A percentile compares a stretch with the other conserved stretches of the same genome.
These are phyloP conservation scores for Teunomyces pallodes DNA, from an alignment of 805 yeast species.

Conservation along the genomic window DNA sequence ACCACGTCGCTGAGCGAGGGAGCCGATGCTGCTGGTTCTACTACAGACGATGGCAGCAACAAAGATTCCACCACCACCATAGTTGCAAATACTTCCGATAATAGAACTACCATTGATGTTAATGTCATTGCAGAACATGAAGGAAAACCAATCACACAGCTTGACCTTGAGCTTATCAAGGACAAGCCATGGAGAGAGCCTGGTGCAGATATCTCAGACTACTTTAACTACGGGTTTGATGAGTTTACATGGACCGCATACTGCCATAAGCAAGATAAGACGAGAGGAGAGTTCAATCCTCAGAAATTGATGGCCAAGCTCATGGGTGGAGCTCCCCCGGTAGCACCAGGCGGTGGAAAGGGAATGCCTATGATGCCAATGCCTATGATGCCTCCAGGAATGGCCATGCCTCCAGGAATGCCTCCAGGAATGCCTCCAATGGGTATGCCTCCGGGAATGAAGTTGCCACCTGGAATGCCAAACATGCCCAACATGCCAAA, in stretches of 20 bases:
- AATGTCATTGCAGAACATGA: constrained; percentile 70
- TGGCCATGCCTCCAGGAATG: constrained; percentile 12
- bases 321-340: constrained; percentile 36
- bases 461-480: constrained; percentile 14
- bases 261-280: constrained; percentile 79
- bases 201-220: constrained; percentile 92
- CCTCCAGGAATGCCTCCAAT: constrained; percentile 14
- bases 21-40: constrained; percentile 30
- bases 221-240: constrained; percentile 94
- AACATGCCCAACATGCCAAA: constrained; percentile 18
- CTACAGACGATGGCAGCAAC: constrained; percentile 19
- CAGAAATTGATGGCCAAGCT: constrained; percentile 70
- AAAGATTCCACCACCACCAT: constrained; percentile 36
- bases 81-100: constrained; percentile 27
- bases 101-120: constrained; percentile 56
- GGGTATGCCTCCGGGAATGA: constrained; percentile 5
- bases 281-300: constrained; percentile 78
- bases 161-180: constrained; percentile 75
- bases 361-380: constrained; percentile 22
- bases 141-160: constrained; percentile 79
- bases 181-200: constrained; percentile 99
- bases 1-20: constrained; percentile 24
- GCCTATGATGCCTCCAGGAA: constrained; percentile 17
- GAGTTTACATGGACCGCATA: constrained; percentile 96
- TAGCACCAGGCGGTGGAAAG: constrained; percentile 10